Conservation (phyloP, 495 filamentous ascomycete genomes). For the Tirmania nivea region DNA sequence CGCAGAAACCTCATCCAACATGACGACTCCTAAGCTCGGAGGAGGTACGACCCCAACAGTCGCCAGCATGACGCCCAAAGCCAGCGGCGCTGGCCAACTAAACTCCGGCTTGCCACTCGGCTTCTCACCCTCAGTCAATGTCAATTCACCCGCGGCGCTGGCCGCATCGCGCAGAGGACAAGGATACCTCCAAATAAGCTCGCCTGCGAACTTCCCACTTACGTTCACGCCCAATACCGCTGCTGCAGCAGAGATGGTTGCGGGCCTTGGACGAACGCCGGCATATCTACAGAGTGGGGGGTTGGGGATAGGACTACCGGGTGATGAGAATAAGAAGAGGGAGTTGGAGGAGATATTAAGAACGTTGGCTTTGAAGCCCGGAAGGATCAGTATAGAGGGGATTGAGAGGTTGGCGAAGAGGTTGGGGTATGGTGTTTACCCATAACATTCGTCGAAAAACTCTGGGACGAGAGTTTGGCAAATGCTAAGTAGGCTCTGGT, state of each 20-base stretch:
- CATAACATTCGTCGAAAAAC: background rate
- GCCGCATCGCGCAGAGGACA: background rate
- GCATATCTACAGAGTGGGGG: background rate
- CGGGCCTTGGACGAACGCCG: slow-evolving; percentile 3
- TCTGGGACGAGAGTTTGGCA: background rate
- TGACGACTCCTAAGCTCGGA: slow-evolving; percentile 1
- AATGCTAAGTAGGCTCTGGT: background rate
- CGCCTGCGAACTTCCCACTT: background rate
- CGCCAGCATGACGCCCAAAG: slow-evolving; percentile 7
- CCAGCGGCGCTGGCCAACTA: background rate
- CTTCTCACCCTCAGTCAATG: background rate
- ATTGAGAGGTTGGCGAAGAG: slow-evolving; percentile 53
- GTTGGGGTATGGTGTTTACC: slow-evolving; percentile 26
- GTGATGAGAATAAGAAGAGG: slow-evolving; percentile 17
- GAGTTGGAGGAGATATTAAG: slow-evolving; percentile 17
- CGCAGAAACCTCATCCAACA: background rate
- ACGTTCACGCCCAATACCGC: slow-evolving; percentile 3
- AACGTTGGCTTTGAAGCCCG: slow-evolving; percentile 9
- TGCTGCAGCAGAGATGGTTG: slow-evolving; percentile 2
- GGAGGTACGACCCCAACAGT: slow-evolving; percentile 12
- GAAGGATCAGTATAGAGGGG: slow-evolving; percentile 53
- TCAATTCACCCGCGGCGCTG: background rate
- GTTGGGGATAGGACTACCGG: slow-evolving; percentile 1
- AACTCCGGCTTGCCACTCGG: background rate
- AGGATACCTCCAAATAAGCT: background rate